Conservation (phyloP, 164 flowering plant genomes). For the grape (Vitis vinifera) region DNA sequence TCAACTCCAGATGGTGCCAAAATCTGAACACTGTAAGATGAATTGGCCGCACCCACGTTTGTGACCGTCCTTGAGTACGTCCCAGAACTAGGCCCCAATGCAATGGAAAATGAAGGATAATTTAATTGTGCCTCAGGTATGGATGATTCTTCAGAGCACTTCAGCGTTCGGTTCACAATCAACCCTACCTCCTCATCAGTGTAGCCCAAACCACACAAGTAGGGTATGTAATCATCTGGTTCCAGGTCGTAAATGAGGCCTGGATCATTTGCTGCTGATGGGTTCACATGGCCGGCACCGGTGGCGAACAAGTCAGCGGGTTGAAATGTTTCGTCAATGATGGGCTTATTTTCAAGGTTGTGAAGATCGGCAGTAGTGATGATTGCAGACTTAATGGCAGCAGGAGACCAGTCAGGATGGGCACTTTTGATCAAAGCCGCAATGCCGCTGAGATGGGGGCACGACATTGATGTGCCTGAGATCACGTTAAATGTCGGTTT, state of each 20-base stretch:
- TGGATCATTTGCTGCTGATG: slow-evolving; percentile 46
- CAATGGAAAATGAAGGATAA: slow-evolving; percentile 47
- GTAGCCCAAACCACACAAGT: slow-evolving; percentile 51
- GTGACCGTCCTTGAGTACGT: slow-evolving; percentile 39
- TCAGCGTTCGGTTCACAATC: slow-evolving; percentile 20
- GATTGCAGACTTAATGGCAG: slow-evolving; percentile 57
- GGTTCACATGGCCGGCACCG: slow-evolving; percentile 64
- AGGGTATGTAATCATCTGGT: slow-evolving; percentile 48
- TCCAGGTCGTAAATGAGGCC: slow-evolving; percentile 53
- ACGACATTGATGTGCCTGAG: slow-evolving; percentile 64
- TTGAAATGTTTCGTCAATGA: slow-evolving; percentile 24
- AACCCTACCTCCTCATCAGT: slow-evolving; percentile 23
- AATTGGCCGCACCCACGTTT: slow-evolving; percentile 31
- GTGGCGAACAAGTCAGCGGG: slow-evolving; percentile 39
- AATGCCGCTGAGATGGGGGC: slow-evolving; percentile 61
- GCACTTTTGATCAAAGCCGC: slow-evolving; percentile 52
- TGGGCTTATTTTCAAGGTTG: slow-evolving; percentile 30
- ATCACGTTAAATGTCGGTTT: slow-evolving; percentile 30
- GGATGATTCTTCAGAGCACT: slow-evolving; percentile 19
- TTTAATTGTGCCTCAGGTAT: slow-evolving; percentile 45
- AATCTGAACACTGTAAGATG: slow-evolving; percentile 15
- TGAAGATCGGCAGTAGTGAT: slow-evolving; percentile 49
- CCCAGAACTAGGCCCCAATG: slow-evolving; percentile 16
- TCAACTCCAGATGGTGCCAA: slow-evolving; percentile 15
- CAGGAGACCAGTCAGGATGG: slow-evolving; percentile 66